phyloP scores from a whole-genome alignment of 768 basidiomycete genomes.

The Boletus rubescentipes region DNA sequence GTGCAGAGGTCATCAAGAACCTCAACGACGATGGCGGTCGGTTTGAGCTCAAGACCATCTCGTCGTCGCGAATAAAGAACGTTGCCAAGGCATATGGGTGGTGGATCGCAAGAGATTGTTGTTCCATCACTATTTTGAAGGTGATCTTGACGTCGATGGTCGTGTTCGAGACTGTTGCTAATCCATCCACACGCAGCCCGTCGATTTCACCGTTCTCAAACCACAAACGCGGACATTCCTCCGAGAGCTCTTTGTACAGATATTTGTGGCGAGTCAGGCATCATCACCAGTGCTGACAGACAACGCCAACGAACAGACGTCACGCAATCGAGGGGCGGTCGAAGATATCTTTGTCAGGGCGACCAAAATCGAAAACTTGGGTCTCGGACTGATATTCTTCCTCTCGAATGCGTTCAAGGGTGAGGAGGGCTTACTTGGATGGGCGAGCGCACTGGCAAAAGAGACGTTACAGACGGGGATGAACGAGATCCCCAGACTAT shows the following conservation, averaged over 20 bases:
- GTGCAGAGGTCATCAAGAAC: conserved; percentile 71
- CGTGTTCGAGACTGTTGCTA: not conserved
- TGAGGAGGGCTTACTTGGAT: conserved; percentile 52
- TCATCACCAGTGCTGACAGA: conserved; percentile 59
- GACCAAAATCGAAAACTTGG: conserved; percentile 59
- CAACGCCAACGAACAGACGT: conserved; percentile 36
- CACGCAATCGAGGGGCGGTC: conserved; percentile 56
- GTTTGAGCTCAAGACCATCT: conserved; percentile 51
- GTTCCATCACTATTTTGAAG: conserved; percentile 79
- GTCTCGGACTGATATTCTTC: conserved; percentile 77
- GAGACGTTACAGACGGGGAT: conserved; percentile 68
- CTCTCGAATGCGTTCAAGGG: conserved; percentile 46
- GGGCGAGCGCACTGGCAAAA: conserved; percentile 66
- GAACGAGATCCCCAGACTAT: conserved; percentile 46
- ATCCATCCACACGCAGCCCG: conserved; percentile 51
- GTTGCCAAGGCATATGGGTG: conserved; percentile 86
- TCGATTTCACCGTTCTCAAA: conserved; percentile 81
- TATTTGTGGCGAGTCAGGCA: conserved; percentile 76
- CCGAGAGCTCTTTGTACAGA: conserved; percentile 60
- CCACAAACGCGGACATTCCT: conserved; percentile 65
- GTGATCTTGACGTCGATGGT: conserved; percentile 39
- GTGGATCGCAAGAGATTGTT: conserved; percentile 86
- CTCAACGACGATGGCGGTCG: conserved; percentile 43
- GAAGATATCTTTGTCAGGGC: conserved; percentile 83
- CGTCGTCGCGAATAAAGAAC: conserved; percentile 60